phyloP scores from a whole-genome alignment of 192 early-diverging fungal species.

The Mortierella antarctica region DNA sequence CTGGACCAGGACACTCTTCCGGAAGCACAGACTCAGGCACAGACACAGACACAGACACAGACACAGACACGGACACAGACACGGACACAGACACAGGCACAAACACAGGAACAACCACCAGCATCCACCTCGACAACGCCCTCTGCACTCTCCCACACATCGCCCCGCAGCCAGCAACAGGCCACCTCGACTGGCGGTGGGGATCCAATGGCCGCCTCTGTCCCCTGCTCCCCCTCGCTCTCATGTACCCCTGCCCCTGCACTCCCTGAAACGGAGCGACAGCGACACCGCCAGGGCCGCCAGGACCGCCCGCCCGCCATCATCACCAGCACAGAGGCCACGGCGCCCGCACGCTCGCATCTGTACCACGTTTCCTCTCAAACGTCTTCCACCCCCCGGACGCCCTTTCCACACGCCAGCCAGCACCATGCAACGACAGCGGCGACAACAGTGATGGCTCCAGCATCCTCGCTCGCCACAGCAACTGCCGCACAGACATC shows the following conservation, averaged over 20 bases:
- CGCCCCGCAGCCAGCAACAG: too few relatives aligned
- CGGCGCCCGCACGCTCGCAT: neutral
- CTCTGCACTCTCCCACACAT: too few relatives aligned
- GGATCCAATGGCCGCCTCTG: neutral
- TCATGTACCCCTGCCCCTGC: slow-evolving; percentile 4
- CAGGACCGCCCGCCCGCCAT: slow-evolving; percentile 11
- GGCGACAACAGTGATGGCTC: neutral
- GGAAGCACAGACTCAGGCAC: neutral
- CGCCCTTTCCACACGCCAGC: neutral
- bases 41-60: slow-evolving; percentile 1
- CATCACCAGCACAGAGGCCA: slow-evolving; percentile 5
- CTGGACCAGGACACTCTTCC: neutral
- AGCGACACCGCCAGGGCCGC: neutral
- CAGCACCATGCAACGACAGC: neutral
- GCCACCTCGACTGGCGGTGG: too few relatives aligned
- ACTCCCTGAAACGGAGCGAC: slow-evolving; percentile 10
- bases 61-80: too few relatives aligned
- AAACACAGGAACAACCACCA: too few relatives aligned
- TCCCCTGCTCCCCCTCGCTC: neutral
- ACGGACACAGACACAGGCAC: too few relatives aligned
- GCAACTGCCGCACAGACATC: slow-evolving; percentile 4
- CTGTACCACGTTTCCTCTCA: slow-evolving; percentile 2
- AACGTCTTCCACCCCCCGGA: slow-evolving; percentile 19
- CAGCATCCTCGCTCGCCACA: slow-evolving; percentile 7
- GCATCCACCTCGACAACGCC: too few relatives aligned